Conservation (phyloP, 1,284 basidiomycete genomes). For the Thelephora terrestris region DNA sequence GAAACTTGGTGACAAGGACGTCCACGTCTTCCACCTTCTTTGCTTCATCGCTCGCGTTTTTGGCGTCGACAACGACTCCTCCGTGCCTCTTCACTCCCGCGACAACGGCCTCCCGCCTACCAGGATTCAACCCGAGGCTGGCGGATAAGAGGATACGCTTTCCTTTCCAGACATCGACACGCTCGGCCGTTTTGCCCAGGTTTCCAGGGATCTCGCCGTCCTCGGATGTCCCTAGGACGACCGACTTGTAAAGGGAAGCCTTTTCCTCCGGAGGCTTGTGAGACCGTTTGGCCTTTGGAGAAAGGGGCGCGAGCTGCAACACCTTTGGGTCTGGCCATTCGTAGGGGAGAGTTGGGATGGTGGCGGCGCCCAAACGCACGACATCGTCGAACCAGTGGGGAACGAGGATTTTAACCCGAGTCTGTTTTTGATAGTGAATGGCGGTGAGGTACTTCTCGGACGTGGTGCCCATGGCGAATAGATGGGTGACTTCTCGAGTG, state of each 20-base stretch:
- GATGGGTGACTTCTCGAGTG: conserved; percentile 78
- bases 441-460: conserved; percentile 55
- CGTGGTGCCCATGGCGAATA: conserved; percentile 50
- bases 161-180: conserved; percentile 33
- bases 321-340: conserved; percentile 63
- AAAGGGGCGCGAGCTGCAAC: conserved; percentile 21
- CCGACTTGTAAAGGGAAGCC: conserved; percentile 6
- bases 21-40: conserved; percentile 42
- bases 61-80: conserved; percentile 39
- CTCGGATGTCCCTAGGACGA: not conserved
- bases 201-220: not conserved
- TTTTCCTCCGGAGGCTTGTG: conserved; percentile 5
- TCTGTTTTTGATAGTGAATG: conserved; percentile 43
- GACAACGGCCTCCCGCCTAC: conserved; percentile 44
- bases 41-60: conserved; percentile 26
- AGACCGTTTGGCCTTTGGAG: not conserved
- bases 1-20: conserved; percentile 57
- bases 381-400: conserved; percentile 84
- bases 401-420: conserved; percentile 50
- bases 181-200: conserved; percentile 13
- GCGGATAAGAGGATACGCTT: conserved; percentile 50
- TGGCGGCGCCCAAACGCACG: conserved; percentile 48
- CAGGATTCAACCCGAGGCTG: conserved; percentile 39
- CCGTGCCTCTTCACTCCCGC: conserved; percentile 46
- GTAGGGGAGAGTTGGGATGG: conserved; percentile 50